Percentiles rank a stretch among this genome's conserved stretches.
Conservation (phyloP, 176 grass and related monocot genomes). For the Microstegium vimineum region DNA sequence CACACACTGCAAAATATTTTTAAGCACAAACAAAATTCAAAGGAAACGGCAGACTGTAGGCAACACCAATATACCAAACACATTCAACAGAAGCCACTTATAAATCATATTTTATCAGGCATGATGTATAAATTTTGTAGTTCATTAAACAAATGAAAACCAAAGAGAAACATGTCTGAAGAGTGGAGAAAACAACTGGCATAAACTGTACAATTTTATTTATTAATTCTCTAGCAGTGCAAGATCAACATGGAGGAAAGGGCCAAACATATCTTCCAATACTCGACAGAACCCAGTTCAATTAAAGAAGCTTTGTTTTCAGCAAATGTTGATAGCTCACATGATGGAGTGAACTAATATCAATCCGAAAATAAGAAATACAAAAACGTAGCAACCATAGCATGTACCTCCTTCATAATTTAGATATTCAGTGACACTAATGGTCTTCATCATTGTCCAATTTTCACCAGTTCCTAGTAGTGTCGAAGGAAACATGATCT, state of each 20-base stretch:
- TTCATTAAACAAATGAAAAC: not conserved
- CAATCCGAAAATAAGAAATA: not conserved
- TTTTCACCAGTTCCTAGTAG: constrained; percentile 87
- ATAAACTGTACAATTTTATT: constrained; percentile 4
- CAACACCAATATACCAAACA: not conserved
- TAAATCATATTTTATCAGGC: not conserved
- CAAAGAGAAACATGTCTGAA: not conserved
- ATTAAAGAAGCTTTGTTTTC: constrained; percentile 4
- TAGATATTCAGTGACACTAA: constrained; percentile 96
- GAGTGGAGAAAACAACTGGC: not conserved
- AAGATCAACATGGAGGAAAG: constrained; percentile 21
- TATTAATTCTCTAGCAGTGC: constrained; percentile 3
- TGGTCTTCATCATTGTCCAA: constrained; percentile 99
- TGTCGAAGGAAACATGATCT: constrained; percentile 99
- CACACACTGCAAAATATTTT: not conserved
- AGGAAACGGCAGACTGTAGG: not conserved
- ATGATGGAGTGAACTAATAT: not conserved
- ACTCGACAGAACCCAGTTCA: not conserved
- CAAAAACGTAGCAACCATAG: not conserved
- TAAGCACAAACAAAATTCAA: not conserved
- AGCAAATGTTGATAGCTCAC: not conserved
- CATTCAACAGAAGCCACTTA: constrained; percentile 3
- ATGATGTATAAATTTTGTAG: not conserved
- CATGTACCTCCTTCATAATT: constrained; percentile 88
- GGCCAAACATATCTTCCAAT: not conserved